phyloP scores from a whole-genome alignment of 768 basidiomycete genomes.

The Termitomyces sp. region DNA sequence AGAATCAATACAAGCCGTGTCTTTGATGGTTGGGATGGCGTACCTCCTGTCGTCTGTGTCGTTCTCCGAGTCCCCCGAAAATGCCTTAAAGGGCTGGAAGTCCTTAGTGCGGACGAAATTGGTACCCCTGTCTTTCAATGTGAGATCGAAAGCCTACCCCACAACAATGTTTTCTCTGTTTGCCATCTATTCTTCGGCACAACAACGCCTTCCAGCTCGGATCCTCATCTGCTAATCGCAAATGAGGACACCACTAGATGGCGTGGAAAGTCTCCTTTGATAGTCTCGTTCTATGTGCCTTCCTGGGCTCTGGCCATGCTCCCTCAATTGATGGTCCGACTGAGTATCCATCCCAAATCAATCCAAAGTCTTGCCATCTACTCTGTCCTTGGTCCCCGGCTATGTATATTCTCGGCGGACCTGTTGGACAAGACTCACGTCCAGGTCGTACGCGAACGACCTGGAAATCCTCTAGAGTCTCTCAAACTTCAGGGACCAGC shows the following conservation, averaged over 20 bases:
- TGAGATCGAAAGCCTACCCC: constrained; percentile 18
- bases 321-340: constrained; percentile 16
- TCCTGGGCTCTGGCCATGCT: constrained; percentile 24
- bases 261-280: constrained; percentile 27
- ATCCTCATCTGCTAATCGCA: constrained; percentile 10
- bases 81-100: constrained; percentile 22
- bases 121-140: constrained; percentile 32
- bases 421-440: constrained; percentile 25
- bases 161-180: constrained; percentile 29
- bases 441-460: constrained; percentile 24
- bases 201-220: constrained; percentile 8
- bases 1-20: constrained; percentile 9
- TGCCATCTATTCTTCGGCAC: constrained; percentile 30
- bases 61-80: constrained; percentile 30
- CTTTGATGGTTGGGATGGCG: constrained; percentile 23
- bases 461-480: constrained; percentile 16
- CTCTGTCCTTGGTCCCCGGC: constrained; percentile 20
- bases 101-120: constrained; percentile 14
- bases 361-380: constrained; percentile 7
- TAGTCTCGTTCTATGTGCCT: constrained; percentile 31
- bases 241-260: constrained; percentile 27
- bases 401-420: constrained; percentile 23
- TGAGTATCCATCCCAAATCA: constrained; percentile 22
- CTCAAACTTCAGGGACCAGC: constrained; percentile 2
- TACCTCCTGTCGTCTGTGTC: constrained; percentile 29